A percentile compares a stretch with the other conserved stretches of the same genome.
phyloP scores from a whole-genome alignment of 768 basidiomycete species.

The Chalciporus piperatus region DNA sequence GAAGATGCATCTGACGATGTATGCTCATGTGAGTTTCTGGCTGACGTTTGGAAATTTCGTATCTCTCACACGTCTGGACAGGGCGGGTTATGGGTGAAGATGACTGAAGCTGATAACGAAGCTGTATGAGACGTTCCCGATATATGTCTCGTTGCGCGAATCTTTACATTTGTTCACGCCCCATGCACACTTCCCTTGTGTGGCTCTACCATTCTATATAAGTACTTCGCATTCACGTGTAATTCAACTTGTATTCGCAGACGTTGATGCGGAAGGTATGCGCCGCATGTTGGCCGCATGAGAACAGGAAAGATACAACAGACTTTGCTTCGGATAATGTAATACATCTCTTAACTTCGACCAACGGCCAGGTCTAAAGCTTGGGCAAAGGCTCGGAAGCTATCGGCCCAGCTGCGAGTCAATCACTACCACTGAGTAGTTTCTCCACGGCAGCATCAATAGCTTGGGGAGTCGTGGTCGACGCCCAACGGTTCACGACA shows the following conservation, averaged over 20 bases:
- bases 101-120: slow-evolving; percentile 22
- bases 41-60: not conserved
- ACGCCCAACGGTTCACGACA: slow-evolving; percentile 73
- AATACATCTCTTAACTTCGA: not conserved
- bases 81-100: slow-evolving; percentile 56
- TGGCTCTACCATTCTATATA: no score
- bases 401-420: slow-evolving; percentile 9
- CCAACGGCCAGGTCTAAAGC: slow-evolving; percentile 9
- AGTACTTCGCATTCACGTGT: not conserved
- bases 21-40: slow-evolving; percentile 36
- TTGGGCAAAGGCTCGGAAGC: not conserved
- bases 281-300: no score
- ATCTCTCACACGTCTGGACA: slow-evolving; percentile 17
- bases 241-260: not conserved
- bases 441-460: slow-evolving; percentile 66
- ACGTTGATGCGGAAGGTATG: not conserved
- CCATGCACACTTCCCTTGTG: no score
- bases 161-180: not conserved
- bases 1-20: slow-evolving; percentile 56
- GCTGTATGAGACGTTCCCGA: not conserved
- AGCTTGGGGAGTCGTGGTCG: slow-evolving; percentile 65
- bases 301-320: not conserved
- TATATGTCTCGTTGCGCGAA: not conserved
- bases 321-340: not conserved
- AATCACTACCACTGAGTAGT: slow-evolving; percentile 38